Percentiles rank a stretch among this genome's conserved stretches.
phyloP scores from a whole-genome alignment of 1,284 basidiomycete species.

The Naganishia albida region DNA sequence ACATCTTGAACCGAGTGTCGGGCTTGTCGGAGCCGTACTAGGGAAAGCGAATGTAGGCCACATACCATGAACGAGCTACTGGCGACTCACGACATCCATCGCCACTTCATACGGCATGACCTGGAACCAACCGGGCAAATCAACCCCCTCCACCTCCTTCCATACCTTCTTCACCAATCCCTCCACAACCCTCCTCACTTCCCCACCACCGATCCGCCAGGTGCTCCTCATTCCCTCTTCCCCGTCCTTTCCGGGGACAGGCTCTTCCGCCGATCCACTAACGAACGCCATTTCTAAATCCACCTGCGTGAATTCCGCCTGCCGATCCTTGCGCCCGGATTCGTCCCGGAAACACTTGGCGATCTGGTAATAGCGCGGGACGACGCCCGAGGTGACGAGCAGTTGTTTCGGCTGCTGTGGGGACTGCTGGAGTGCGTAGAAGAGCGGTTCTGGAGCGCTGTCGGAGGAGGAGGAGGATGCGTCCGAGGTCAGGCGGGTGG shows the following conservation, averaged over 20 bases:
- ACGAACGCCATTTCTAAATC: conserved; percentile 97
- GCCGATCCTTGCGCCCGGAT: conserved; percentile 87
- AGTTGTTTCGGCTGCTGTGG: conserved; percentile 96
- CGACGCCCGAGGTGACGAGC: conserved; percentile 83
- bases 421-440: conserved; percentile 90
- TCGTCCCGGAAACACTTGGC: conserved; percentile 95
- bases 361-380: conserved; percentile 88
- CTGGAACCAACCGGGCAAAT: conserved; percentile 64
- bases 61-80: background rate
- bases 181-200: conserved; percentile 77
- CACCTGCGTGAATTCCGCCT: conserved; percentile 95
- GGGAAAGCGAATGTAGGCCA: conserved; percentile 25
- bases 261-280: conserved; percentile 61
- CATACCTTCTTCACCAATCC: conserved; percentile 71
- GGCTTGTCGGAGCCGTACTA: conserved; percentile 95
- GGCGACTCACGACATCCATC: conserved; percentile 69
- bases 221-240: conserved; percentile 45
- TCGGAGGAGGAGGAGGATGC: conserved; percentile 28
- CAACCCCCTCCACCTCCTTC: conserved; percentile 62
- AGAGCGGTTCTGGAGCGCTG: conserved; percentile 58
- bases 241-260: conserved; percentile 27
- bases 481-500: conserved; percentile 62
- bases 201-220: conserved; percentile 81
- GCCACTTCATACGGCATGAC: conserved; percentile 84
- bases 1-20: conserved; percentile 80